Evolutionary conservation across 768 basidiomycete genomes (phyloP).

Genomic region (Lentinula sp.): DNA sequence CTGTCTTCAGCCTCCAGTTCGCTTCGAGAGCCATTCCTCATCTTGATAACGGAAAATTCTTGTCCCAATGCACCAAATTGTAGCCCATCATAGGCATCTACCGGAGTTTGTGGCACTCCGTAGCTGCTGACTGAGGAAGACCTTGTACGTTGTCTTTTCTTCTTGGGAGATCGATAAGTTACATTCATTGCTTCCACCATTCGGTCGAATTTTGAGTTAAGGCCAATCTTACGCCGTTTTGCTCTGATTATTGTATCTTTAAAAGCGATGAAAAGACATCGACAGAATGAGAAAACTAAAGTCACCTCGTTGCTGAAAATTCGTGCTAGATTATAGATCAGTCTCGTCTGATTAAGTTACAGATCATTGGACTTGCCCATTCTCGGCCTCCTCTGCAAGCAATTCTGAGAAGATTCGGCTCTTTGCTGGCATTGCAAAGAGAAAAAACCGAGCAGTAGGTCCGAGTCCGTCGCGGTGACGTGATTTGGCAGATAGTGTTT

Average conservation of each 20-base stretch:
- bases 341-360: neutral
- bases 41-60: constrained; percentile 38
- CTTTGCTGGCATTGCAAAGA: constrained; percentile 2
- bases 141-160: constrained; percentile 21
- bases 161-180: constrained; percentile 21
- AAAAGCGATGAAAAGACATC: neutral
- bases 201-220: constrained; percentile 58
- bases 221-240: constrained; percentile 45
- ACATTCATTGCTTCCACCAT: constrained; percentile 59
- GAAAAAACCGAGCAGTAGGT: neutral
- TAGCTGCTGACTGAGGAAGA: constrained; percentile 40
- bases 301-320: neutral
- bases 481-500: neutral
- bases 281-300: neutral
- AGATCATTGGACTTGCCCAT: neutral
- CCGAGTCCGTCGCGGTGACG: neutral
- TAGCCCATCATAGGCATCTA: constrained; percentile 30
- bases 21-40: constrained; percentile 18
- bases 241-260: constrained; percentile 1
- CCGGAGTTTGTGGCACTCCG: constrained; percentile 32
- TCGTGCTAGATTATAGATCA: neutral
- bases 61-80: constrained; percentile 28
- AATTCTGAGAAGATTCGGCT: constrained; percentile 5
- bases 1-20: neutral
- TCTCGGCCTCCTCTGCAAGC: constrained; percentile 3